Percentiles rank a stretch among this genome's conserved stretches.
phyloP scores from a whole-genome alignment of 2,329 filamentous ascomycete species.

The Elsinoe australis region DNA sequence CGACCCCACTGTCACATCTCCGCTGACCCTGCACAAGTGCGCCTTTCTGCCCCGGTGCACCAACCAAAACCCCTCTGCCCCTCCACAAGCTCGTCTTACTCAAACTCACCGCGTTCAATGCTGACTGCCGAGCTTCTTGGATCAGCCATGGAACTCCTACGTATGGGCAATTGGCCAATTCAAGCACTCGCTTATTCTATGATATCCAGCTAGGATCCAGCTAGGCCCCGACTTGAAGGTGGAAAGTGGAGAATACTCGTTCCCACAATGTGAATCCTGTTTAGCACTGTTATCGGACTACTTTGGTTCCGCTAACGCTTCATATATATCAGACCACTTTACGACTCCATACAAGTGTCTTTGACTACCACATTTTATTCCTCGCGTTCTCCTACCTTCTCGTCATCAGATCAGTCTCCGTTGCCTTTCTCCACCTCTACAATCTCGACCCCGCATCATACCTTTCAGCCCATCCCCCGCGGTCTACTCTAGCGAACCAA shows the following conservation, averaged over 20 bases:
- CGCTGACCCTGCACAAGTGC: too few species aligned
- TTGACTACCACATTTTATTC: not conserved
- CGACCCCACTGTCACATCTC: too few species aligned
- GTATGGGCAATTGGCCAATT: too few species aligned
- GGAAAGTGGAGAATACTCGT: not conserved
- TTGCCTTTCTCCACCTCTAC: not conserved
- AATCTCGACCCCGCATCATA: too few species aligned
- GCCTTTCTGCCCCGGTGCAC: too few species aligned
- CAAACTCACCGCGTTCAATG: too few species aligned
- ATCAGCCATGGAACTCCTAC: too few species aligned
- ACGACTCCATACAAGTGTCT: not conserved
- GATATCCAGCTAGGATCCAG: not conserved
- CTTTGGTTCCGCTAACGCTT: not conserved
- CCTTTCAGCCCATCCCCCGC: constrained; percentile 1
- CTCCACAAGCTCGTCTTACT: too few species aligned
- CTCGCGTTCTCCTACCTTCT: not conserved
- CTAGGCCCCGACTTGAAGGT: not conserved
- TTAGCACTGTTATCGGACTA: not conserved
- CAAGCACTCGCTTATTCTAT: not conserved
- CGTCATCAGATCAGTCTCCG: too few species aligned
- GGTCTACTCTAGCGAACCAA: too few species aligned
- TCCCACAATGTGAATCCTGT: not conserved
- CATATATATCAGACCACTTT: constrained; percentile 11
- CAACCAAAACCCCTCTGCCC: too few species aligned
- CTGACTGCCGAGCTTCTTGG: too few species aligned